Evolutionary conservation across 2,329 filamentous ascomycete genomes (phyloP), one percentile per base, ranked within the genome.

Genomic region (Zasmidium angulare): DNA sequence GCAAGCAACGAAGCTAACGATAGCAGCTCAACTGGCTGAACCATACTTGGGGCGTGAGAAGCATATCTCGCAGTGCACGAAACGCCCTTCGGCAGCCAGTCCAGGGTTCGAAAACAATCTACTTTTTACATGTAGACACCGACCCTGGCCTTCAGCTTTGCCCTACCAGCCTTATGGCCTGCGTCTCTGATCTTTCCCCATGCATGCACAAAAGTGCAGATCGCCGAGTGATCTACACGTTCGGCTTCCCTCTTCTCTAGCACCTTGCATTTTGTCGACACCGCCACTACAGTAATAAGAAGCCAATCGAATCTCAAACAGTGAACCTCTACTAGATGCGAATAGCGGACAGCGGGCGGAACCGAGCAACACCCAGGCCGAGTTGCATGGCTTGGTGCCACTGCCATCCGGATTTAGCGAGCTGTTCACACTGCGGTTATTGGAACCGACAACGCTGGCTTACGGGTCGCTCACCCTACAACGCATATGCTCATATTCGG

Each of bases 81-180:
- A n/a, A n/a, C n/a, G n/a, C n/a, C n/a, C n/a, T n/a, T n/a, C n/a
- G n/a, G n/a, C n/a, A n/a, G n/a, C n/a, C n/a, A n/a, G n/a, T n/a
- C n/a, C n/a, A n/a, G n/a, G n/a, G n/a, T n/a, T n/a, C n/a, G n/a
- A n/a, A n/a, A n/a, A n/a, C n/a, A n/a, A n/a, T n/a, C n/a, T n/a
- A n/a, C n/a, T n/a, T n/a, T n/a, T n/a, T n/a, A 43, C 11, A 43
- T 43, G 36, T 17, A 43, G 7, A 43, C 9, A 14, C 36, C 7
- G 3, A 43, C n/a, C 36, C 36, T 43, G 9, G 7, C n/a, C 36
- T 4, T 17, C 36, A 43, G 36, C 36, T 3, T n/a, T 51, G 49
- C 49, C 49, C 24, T 51, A 20, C 43, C 52, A 54, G 52, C 52
- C 52, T 54, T 54, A 24, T 11, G 29, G 29, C 24, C 36, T 53